Conservation (phyloP, 2,329 filamentous ascomycete species). For the Colletotrichum lentis region DNA sequence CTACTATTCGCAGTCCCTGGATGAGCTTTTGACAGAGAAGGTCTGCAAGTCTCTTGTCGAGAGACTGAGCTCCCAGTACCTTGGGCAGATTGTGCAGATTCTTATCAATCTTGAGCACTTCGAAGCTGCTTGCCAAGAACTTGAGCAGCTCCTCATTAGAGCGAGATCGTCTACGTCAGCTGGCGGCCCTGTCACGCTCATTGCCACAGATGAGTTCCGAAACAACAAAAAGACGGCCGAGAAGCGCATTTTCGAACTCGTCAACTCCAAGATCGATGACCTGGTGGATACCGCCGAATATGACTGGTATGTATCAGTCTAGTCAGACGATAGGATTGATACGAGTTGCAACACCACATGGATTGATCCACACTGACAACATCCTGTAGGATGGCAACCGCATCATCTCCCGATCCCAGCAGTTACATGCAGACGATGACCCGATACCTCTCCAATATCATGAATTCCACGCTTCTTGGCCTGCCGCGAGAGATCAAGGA, state of each 20-base stretch:
- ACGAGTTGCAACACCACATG: too few relatives aligned
- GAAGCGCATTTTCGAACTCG: conserved; percentile 96
- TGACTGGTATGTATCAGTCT: conserved; percentile 70
- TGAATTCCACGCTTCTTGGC: conserved; percentile 91
- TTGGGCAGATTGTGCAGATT: conserved; percentile 98
- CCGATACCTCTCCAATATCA: conserved; percentile 91
- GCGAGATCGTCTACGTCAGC: conserved; percentile 84
- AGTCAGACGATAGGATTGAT: background rate
- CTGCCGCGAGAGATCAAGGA: conserved; percentile 97
- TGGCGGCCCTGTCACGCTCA: conserved; percentile 79
- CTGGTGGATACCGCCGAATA: conserved; percentile 97
- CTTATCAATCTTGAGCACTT: conserved; percentile 98
- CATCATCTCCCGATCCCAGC: conserved; percentile 75
- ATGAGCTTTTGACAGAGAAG: conserved; percentile 90
- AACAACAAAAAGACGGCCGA: conserved; percentile 95
- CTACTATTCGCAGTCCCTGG: conserved; percentile 70
- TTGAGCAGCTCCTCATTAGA: conserved; percentile 85
- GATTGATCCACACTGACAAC: conserved; percentile 10
- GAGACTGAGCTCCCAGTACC: conserved; percentile 87
- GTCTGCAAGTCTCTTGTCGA: conserved; percentile 92
- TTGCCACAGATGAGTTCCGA: conserved; percentile 85
- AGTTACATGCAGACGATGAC: conserved; percentile 97
- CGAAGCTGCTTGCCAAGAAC: conserved; percentile 87
- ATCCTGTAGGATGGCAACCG: conserved; percentile 60
- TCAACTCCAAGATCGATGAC: conserved; percentile 98